These are phyloP conservation scores for Diplodia scrobiculata DNA, from an alignment of 2,329 filamentous ascomycete genomes.

Conservation along the genomic window DNA sequence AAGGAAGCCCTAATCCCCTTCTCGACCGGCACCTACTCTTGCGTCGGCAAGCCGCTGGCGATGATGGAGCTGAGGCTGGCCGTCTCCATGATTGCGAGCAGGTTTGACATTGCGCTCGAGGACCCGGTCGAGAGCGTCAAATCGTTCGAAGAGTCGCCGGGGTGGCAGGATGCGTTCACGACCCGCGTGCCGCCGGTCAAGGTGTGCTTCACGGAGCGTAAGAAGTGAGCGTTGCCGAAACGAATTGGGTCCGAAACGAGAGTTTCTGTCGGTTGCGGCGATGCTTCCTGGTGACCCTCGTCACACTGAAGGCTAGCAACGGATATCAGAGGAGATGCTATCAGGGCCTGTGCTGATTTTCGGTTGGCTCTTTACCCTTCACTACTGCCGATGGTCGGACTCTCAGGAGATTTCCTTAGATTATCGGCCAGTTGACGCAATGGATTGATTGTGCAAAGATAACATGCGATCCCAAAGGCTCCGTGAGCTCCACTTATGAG, in stretches of 20 bases:
- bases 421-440: not conserved
- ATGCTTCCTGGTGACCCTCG: not conserved
- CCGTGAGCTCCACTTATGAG: not conserved
- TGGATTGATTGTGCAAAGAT: not conserved
- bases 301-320: not conserved
- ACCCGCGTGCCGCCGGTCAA: not conserved
- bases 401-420: not conserved
- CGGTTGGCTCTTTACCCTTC: not conserved
- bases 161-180: slow-evolving; percentile 6
- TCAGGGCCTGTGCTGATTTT: not conserved
- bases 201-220: not conserved
- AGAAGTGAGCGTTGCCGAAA: not conserved
- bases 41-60: slow-evolving; percentile 70
- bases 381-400: not conserved
- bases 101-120: slow-evolving; percentile 57
- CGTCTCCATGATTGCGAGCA: slow-evolving; percentile 62
- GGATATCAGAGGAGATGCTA: not conserved
- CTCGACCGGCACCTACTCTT: slow-evolving; percentile 66
- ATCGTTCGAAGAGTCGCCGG: not conserved
- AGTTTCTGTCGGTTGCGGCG: not conserved
- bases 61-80: slow-evolving; percentile 68
- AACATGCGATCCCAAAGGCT: not conserved
- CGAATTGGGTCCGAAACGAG: not conserved
- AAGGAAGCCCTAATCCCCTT: slow-evolving; percentile 37
- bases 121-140: slow-evolving; percentile 13